Evolutionary conservation across 108 stramenopile species (phyloP), one percentile per base, ranked within the genome.

Genomic region (Nitzschia sp.): DNA sequence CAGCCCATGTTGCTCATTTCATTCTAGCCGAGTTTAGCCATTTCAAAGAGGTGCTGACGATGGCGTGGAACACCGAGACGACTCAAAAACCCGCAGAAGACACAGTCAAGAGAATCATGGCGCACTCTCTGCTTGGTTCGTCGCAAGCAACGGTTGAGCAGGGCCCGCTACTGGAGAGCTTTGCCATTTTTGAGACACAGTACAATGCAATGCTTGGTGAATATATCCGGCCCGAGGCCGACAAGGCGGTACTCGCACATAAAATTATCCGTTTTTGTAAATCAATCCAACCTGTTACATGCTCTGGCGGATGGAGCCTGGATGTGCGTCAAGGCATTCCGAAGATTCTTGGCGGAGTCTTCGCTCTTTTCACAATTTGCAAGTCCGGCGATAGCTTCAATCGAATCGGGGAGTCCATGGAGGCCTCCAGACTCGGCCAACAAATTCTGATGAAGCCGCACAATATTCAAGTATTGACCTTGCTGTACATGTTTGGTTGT

Each of bases 371-470:
- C 55, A 86, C 85, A 19, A 54, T 86, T 26, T 42, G 81, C 32
- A 86, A 86, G 69, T 86, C 85, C 19, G 85, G 85, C 21, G 80
- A 66, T 9, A 83, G 82, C 46, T 86, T 71, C 71, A 86, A 83
- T 30, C 67, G 85, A 1, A 72, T 86, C n/a, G 75, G 79, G 60
- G 71, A 58, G 18, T 66, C 80, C 26, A 59, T 58, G 11, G 74
- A 72, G 9, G 64, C 77, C 18, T 46, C 72, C 1, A 55, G 62
- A 26, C 56, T 86, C 13, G 80, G 79, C 27, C 68, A 78, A 9
- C 72, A 85, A 42, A 45, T 85, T 26, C 49, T 85, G 53, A 72
- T 82, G 78, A 82, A 79, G 53, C 84, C 84, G 9, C 84, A 85
- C 66, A 79, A 79, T 69, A 82, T 85, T 58, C 84, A 84, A 48